A percentile compares a stretch with the other conserved stretches of the same genome.
phyloP scores from a whole-genome alignment of 805 yeast species.

The Starmerella floricola region DNA sequence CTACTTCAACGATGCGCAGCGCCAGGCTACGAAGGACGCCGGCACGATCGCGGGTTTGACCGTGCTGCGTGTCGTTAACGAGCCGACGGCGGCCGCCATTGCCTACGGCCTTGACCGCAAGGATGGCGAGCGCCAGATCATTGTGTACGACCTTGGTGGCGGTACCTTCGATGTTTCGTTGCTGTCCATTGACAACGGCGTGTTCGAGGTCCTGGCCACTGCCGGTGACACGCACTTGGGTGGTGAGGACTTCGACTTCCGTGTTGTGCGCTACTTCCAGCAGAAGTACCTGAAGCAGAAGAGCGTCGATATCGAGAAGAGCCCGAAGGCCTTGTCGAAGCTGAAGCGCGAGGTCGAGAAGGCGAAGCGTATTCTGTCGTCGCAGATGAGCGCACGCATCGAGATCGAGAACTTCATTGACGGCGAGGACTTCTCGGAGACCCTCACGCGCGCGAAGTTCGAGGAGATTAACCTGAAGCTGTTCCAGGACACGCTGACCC shows the following conservation, averaged over 20 bases:
- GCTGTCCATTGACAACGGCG: constrained; percentile 79
- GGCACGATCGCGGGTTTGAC: constrained; percentile 85
- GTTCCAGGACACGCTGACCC: constrained; percentile 88
- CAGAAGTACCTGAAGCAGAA: constrained; percentile 84
- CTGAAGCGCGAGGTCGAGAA: constrained; percentile 96
- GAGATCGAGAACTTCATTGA: constrained; percentile 92
- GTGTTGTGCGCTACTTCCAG: constrained; percentile 76
- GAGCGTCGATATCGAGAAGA: constrained; percentile 66
- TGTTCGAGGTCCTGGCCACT: constrained; percentile 83
- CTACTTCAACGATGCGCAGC: constrained; percentile 84
- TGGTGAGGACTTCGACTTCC: constrained; percentile 92
- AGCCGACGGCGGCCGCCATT: constrained; percentile 96
- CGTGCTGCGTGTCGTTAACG: constrained; percentile 79
- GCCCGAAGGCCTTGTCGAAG: constrained; percentile 80
- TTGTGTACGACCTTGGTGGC: constrained; percentile 93
- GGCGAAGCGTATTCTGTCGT: constrained; percentile 92
- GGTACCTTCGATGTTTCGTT: constrained; percentile 93
- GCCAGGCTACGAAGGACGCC: constrained; percentile 90
- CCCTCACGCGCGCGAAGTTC: constrained; percentile 93
- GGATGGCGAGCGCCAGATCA: constrained; percentile 74
- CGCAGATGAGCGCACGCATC: constrained; percentile 89
- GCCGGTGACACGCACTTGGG: constrained; percentile 96
- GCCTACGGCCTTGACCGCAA: constrained; percentile 83
- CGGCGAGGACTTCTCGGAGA: constrained; percentile 90
- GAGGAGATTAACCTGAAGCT: constrained; percentile 90